Base-by-base conservation (phyloP, 305 asterid species). In the Andrographis paniculata region DNA sequence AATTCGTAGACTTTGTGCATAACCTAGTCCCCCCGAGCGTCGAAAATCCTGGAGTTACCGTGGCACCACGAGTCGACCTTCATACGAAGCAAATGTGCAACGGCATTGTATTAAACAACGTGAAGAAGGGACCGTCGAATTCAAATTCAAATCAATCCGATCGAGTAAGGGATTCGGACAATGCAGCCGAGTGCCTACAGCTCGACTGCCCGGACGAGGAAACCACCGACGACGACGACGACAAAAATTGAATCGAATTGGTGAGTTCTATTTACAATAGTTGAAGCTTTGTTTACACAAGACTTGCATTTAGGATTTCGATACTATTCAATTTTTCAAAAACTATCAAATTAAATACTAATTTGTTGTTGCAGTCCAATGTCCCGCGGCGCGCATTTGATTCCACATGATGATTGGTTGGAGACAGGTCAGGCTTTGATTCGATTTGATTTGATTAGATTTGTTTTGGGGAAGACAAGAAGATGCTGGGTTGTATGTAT, bases 21-120 rank as follows among this genome's bases (percentile, higher is more conserved):
- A 84, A 69, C 47, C 62, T 84, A 1, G 60, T 64, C 52, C 73
- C 6, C 27, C 44, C 7, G 60, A 45, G 53, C 88, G 54, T 20
- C 28, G 20, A 14, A 44, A 56, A 52, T 55, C 61, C 85, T 1
- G 79, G 94, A 69, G 76, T 89, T 45, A 59, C 47, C 72, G 79
- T 89, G 50, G 56, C 66, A 0, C 95, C 85, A 65, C 95, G 97
- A 13, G 97, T 82, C 52, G 63, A 82, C 0, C 58, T 89, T 61
- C 97, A 82, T 66, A 78, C 95, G 0, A 94, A 80, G 39, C 67
- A 85, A 45, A 63, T 75, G 15, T 72, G 61, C 31, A 76, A 80
- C 5, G 95, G 95, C 14, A 85, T 89, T 55, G 79, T 85, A 47
- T 80, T 89, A 42, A 85, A 80, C 13, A 77, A 85, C 23, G 95